These are phyloP conservation scores for Kodamaea derodonti DNA, from an alignment of 1,139 yeast genomes.

Conservation along the genomic window DNA sequence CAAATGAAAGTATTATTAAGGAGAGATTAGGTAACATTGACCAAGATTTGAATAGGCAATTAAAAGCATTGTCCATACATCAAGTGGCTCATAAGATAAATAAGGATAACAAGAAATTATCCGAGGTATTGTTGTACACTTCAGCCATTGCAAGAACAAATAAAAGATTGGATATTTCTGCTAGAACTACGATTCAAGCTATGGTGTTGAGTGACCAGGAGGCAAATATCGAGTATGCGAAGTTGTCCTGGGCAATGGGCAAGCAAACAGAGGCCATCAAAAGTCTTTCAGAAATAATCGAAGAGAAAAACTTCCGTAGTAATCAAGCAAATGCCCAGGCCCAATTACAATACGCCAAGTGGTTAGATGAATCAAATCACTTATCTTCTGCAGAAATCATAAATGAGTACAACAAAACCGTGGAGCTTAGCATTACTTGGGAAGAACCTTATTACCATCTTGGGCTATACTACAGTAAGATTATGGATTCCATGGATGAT, in stretches of 20 bases:
- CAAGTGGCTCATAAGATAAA: slow-evolving; percentile 50
- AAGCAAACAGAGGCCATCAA: slow-evolving; percentile 84
- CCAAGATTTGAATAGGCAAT: slow-evolving; percentile 59
- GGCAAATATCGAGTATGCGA: slow-evolving; percentile 78
- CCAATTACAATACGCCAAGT: slow-evolving; percentile 75
- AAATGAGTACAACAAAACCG: slow-evolving; percentile 61
- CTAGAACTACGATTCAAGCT: slow-evolving; percentile 69
- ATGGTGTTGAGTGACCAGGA: slow-evolving; percentile 44
- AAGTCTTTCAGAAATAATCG: slow-evolving; percentile 46
- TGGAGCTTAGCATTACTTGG: slow-evolving; percentile 57
- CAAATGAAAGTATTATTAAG: slow-evolving; percentile 24
- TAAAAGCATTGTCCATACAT: slow-evolving; percentile 58
- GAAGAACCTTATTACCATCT: slow-evolving; percentile 78
- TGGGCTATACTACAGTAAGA: slow-evolving; percentile 75
- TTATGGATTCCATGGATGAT: slow-evolving; percentile 57
- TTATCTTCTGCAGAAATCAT: slow-evolving; percentile 74
- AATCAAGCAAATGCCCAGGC: slow-evolving; percentile 39
- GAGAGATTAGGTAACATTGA: slow-evolving; percentile 49
- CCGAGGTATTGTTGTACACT: slow-evolving; percentile 54
- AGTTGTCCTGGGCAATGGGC: slow-evolving; percentile 86
- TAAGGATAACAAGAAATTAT: slow-evolving; percentile 25
- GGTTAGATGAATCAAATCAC: slow-evolving; percentile 88
- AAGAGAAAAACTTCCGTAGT: slow-evolving; percentile 15
- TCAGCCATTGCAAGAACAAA: slow-evolving; percentile 69
- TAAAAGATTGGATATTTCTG: slow-evolving; percentile 69